A percentile compares a stretch with the other conserved stretches of the same genome.
Evolutionary conservation across 1,284 basidiomycete genomes (phyloP).

Genomic region (Porogramme epimiltina): DNA sequence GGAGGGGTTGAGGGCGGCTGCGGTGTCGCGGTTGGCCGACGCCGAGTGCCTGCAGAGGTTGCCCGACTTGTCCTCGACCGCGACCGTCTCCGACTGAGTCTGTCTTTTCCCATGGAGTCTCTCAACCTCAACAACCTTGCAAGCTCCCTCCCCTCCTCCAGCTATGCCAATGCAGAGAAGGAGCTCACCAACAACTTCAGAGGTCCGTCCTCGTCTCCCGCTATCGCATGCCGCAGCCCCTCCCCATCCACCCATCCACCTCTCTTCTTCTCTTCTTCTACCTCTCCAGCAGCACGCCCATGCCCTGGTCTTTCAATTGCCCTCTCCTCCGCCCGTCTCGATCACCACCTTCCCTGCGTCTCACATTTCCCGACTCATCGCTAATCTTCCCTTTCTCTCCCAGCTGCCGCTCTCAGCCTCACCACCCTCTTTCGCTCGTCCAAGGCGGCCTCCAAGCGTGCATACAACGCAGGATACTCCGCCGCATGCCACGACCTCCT

Average conservation of each 20-base stretch:
- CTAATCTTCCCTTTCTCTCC: neutral
- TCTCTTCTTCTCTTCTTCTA: neutral
- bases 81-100: conserved; percentile 1
- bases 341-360: too few species aligned
- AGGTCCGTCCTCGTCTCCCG: conserved; percentile 44
- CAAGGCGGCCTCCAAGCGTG: conserved; percentile 68
- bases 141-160: conserved; percentile 67
- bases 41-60: neutral
- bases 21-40: conserved; percentile 1
- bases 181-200: conserved; percentile 80
- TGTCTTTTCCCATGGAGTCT: conserved; percentile 51
- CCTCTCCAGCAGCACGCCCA: neutral
- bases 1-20: too few species aligned
- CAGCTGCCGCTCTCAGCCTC: conserved; percentile 78
- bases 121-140: conserved; percentile 76
- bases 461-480: conserved; percentile 77
- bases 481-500: conserved; percentile 77
- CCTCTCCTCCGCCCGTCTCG: neutral
- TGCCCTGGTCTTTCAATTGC: neutral
- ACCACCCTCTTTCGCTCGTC: conserved; percentile 82
- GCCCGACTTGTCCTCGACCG: neutral
- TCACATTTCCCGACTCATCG: neutral
- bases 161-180: conserved; percentile 65
- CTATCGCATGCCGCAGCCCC: neutral
- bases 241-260: neutral